These are phyloP conservation scores for Aspergillus awamori DNA, from an alignment of 2,329 filamentous ascomycete genomes.

Conservation along the genomic window DNA sequence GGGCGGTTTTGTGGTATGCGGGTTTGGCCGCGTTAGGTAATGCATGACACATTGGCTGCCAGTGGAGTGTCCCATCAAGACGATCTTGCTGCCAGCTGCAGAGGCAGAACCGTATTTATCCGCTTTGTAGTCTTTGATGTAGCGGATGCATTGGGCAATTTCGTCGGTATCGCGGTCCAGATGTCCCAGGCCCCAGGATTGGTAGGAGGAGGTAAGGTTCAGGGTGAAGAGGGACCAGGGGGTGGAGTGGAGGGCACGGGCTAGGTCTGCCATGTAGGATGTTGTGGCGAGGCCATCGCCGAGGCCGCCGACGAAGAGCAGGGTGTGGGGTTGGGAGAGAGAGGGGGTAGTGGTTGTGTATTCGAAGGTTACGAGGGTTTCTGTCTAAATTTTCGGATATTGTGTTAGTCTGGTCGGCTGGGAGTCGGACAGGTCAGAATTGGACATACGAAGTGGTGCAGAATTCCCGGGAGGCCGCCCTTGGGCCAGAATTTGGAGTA, in stretches of 20 bases:
- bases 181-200: slow-evolving; percentile 57
- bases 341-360: slow-evolving; percentile 30
- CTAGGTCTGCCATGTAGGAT: slow-evolving; percentile 54
- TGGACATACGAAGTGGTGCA: slow-evolving; percentile 41
- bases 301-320: slow-evolving; percentile 62
- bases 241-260: slow-evolving; percentile 47
- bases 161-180: slow-evolving; percentile 58
- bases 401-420: slow-evolving; percentile 10
- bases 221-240: slow-evolving; percentile 57
- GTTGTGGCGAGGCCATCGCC: slow-evolving; percentile 59
- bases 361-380: slow-evolving; percentile 43
- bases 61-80: slow-evolving; percentile 69
- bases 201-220: slow-evolving; percentile 54
- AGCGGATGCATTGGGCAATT: slow-evolving; percentile 53
- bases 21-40: slow-evolving; percentile 56
- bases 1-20: slow-evolving; percentile 32
- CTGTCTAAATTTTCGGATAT: slow-evolving; percentile 25
- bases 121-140: slow-evolving; percentile 47
- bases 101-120: slow-evolving; percentile 16
- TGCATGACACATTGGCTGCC: slow-evolving; percentile 69
- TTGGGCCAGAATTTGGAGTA: slow-evolving; percentile 2
- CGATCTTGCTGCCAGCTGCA: slow-evolving; percentile 50
- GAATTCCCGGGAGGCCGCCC: slow-evolving; percentile 36
- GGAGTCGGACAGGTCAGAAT: not conserved
- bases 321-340: slow-evolving; percentile 45